Percentiles rank a stretch among this genome's conserved stretches.
phyloP scores from a whole-genome alignment of 495 filamentous ascomycete genomes.

The Aspergillus taichungensis region DNA sequence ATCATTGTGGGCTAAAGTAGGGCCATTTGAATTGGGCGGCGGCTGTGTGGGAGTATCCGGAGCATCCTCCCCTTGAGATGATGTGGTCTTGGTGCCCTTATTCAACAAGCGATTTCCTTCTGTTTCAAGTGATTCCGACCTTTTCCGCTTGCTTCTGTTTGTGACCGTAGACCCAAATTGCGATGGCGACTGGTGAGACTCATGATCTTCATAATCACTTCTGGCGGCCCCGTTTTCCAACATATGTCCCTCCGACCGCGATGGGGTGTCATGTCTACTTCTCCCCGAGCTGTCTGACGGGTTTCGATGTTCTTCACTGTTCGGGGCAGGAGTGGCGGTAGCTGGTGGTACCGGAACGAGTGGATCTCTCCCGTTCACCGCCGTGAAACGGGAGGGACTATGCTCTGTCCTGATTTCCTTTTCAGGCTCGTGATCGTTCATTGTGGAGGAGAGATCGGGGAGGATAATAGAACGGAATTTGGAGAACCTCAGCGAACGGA shows the following conservation, averaged over 20 bases:
- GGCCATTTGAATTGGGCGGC: slow-evolving; percentile 7
- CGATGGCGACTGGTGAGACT: slow-evolving; percentile 21
- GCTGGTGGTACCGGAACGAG: slow-evolving; percentile 7
- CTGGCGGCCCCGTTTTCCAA: slow-evolving; percentile 7
- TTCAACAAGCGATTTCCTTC: slow-evolving; percentile 10
- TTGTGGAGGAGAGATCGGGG: slow-evolving; percentile 35
- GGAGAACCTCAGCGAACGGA: too few relatives aligned
- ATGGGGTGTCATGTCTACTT: slow-evolving; percentile 7
- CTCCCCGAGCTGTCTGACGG: slow-evolving; percentile 10
- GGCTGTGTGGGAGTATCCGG: slow-evolving; percentile 7
- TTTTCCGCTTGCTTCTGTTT: slow-evolving; percentile 31
- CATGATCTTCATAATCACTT: slow-evolving; percentile 17
- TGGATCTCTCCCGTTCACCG: slow-evolving; percentile 42
- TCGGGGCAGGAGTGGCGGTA: slow-evolving; percentile 2
- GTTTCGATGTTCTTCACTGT: slow-evolving; percentile 18
- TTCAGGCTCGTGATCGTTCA: slow-evolving; percentile 31
- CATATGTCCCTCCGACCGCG: slow-evolving; percentile 14
- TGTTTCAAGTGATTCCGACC: slow-evolving; percentile 30
- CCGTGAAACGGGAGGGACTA: slow-evolving; percentile 44
- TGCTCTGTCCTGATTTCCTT: slow-evolving; percentile 35
- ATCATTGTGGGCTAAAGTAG: slow-evolving; percentile 5
- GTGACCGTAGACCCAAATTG: slow-evolving; percentile 11
- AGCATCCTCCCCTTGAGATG: slow-evolving; percentile 6
- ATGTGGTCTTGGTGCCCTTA: slow-evolving; percentile 16
- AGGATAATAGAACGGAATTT: slow-evolving; percentile 12